phyloP scores from a whole-genome alignment of 2,329 filamentous ascomycete species.

The Rugonectria rugulosa region DNA sequence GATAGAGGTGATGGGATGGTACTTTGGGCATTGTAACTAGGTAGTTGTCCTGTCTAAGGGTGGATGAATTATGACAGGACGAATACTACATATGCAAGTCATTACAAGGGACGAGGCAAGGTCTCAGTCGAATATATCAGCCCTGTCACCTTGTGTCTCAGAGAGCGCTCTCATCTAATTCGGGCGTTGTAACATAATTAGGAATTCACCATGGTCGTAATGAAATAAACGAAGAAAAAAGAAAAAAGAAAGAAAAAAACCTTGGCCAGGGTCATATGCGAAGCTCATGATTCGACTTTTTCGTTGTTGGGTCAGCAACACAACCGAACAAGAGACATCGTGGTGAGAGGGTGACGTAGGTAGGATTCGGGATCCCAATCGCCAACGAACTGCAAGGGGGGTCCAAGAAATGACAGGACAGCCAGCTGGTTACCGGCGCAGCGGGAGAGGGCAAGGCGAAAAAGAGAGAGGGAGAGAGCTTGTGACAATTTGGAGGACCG shows the following conservation, averaged over 20 bases:
- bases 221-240: conserved; percentile 17
- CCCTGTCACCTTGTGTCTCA: conserved; percentile 1
- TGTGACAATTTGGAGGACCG: conserved; percentile 13
- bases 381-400: conserved; percentile 5
- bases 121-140: no score
- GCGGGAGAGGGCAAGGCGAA: conserved; percentile 1
- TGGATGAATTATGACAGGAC: no score
- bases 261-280: no score
- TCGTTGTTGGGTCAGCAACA: conserved; percentile 27
- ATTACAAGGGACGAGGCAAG: no score
- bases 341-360: conserved; percentile 38
- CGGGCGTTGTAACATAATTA: conserved; percentile 1
- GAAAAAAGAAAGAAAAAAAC: no score
- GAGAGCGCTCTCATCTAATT: background rate
- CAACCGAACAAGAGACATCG: conserved; percentile 1
- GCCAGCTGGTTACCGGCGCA: background rate
- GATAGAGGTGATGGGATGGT: background rate
- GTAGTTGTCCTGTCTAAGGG: no score
- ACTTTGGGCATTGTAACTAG: no score
- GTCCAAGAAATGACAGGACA: background rate
- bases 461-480: background rate
- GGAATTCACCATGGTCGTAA: no score
- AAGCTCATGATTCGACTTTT: conserved; percentile 34
- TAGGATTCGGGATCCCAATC: conserved; percentile 29
- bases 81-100: conserved; percentile 2